Evolutionary conservation across 148 eudicot species (phyloP).

Genomic region (Agrostemma githago): DNA sequence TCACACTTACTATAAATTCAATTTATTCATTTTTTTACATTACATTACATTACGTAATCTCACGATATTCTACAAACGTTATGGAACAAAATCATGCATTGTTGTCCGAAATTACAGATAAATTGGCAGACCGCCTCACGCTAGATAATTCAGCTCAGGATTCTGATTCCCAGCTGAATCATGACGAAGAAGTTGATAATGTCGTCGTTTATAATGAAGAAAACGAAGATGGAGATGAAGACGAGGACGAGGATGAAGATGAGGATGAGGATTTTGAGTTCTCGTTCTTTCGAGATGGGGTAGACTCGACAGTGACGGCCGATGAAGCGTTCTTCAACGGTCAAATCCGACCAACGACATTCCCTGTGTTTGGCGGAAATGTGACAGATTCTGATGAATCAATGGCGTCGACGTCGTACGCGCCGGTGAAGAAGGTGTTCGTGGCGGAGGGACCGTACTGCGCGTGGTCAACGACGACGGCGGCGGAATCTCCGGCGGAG

Average conservation of each 20-base stretch:
- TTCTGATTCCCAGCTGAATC: too few relatives aligned
- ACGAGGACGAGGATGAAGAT: background rate
- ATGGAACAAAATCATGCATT: background rate
- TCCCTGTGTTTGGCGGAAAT: constrained; percentile 30
- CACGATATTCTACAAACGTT: background rate
- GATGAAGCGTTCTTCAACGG: constrained; percentile 67
- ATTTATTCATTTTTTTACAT: too few relatives aligned
- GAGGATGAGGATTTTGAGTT: constrained; percentile 24
- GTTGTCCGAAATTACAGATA: constrained; percentile 10
- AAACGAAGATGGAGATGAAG: background rate
- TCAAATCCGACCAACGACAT: constrained; percentile 46
- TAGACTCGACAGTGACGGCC: constrained; percentile 40
- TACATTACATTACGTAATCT: too few relatives aligned
- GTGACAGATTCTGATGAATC: background rate
- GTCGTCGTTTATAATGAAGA: background rate
- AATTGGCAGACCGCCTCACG: constrained; percentile 11
- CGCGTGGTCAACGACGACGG: constrained; percentile 36
- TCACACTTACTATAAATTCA: too few relatives aligned
- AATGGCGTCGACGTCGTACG: constrained; percentile 10
- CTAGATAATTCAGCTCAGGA: background rate
- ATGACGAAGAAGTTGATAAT: background rate
- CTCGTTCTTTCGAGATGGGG: constrained; percentile 4
- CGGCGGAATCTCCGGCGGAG: constrained; percentile 10
- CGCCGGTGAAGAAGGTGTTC: constrained; percentile 54
- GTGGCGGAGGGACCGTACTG: constrained; percentile 46